These are phyloP conservation scores for Amanita rimosa DNA, from an alignment of 768 basidiomycete species.

Conservation along the genomic window DNA sequence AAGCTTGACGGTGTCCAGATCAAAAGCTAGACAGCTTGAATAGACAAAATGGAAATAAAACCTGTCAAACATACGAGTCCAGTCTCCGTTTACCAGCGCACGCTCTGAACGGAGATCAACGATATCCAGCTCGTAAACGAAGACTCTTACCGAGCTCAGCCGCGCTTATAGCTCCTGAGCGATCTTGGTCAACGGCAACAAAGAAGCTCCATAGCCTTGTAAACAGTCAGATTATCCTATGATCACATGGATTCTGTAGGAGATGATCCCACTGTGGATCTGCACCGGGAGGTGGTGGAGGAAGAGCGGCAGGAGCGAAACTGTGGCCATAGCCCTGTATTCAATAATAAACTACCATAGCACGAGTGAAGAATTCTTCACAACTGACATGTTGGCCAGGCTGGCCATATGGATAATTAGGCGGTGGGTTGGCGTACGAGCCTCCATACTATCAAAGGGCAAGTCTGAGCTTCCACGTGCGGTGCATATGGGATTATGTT, in stretches of 20 bases:
- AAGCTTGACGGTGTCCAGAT: constrained; percentile 78
- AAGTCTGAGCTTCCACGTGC: neutral
- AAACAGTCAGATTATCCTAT: neutral
- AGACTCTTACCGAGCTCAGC: constrained; percentile 50
- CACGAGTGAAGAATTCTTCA: neutral
- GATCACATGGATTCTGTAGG: neutral
- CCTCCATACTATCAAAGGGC: constrained; percentile 9
- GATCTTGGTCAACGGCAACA: constrained; percentile 51
- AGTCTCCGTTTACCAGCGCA: constrained; percentile 51
- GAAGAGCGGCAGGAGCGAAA: constrained; percentile 21
- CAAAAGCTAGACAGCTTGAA: constrained; percentile 43
- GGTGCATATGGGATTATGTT: too few relatives aligned
- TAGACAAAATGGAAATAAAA: neutral
- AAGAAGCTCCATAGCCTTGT: constrained; percentile 69
- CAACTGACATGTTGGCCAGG: constrained; percentile 13
- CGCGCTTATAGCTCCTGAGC: constrained; percentile 57
- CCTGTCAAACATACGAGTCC: constrained; percentile 45
- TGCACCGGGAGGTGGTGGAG: constrained; percentile 49
- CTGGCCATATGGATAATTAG: constrained; percentile 6
- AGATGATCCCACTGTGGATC: constrained; percentile 49
- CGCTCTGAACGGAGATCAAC: constrained; percentile 22
- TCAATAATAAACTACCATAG: neutral
- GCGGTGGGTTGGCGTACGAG: constrained; percentile 3
- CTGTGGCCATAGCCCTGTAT: constrained; percentile 16
- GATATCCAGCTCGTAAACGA: neutral